phyloP scores from a whole-genome alignment of 1,284 basidiomycete species.

The Somion occarium region DNA sequence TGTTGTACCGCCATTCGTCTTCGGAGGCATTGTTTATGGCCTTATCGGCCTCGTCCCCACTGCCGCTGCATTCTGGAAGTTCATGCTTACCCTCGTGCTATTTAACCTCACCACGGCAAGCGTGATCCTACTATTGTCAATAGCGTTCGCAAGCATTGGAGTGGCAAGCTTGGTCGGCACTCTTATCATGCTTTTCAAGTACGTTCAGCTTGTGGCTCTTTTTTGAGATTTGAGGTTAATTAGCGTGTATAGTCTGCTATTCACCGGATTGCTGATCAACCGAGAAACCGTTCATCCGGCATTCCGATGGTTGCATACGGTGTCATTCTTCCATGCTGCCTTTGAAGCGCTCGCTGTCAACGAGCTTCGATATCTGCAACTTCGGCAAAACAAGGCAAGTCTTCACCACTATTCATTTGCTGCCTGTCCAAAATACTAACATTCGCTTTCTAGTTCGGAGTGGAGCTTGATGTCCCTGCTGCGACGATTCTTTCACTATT shows the following conservation, averaged over 20 bases:
- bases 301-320: slow-evolving; percentile 82
- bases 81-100: slow-evolving; percentile 88
- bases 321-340: slow-evolving; percentile 98
- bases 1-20: slow-evolving; percentile 90
- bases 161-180: slow-evolving; percentile 93
- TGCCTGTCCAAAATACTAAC: background rate
- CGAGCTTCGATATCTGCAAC: slow-evolving; percentile 88
- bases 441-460: slow-evolving; percentile 63
- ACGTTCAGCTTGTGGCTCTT: no score
- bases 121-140: slow-evolving; percentile 86
- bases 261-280: slow-evolving; percentile 94
- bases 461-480: slow-evolving; percentile 92
- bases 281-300: slow-evolving; percentile 74
- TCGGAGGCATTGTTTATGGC: slow-evolving; percentile 92
- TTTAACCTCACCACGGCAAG: slow-evolving; percentile 95
- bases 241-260: slow-evolving; percentile 69
- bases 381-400: slow-evolving; percentile 83
- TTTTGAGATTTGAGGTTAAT: background rate
- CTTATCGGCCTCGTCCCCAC: slow-evolving; percentile 92
- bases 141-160: slow-evolving; percentile 80
- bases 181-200: slow-evolving; percentile 97
- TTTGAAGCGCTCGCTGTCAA: slow-evolving; percentile 96
- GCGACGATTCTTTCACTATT: slow-evolving; percentile 89
- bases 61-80: slow-evolving; percentile 93
- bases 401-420: background rate